Evolutionary conservation across 371 early-diverging fungal genomes (phyloP).

Genomic region (Saksenaea oblongispora): DNA sequence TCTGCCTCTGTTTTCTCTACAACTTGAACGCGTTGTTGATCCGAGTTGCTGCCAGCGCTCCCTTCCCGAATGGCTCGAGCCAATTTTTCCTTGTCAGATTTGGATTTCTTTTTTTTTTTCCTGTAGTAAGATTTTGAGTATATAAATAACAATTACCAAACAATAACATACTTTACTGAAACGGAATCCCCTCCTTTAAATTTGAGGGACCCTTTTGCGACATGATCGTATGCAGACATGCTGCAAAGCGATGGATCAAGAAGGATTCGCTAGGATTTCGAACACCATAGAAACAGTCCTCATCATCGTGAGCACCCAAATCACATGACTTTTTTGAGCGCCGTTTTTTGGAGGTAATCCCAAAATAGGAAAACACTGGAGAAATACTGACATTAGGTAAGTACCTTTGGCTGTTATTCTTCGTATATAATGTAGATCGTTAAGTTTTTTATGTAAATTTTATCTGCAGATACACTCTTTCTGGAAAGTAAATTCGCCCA

Average conservation of each 20-base stretch:
- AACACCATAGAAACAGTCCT: too few species aligned
- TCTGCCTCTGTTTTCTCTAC: slow-evolving; percentile 65
- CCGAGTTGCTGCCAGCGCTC: slow-evolving; percentile 17
- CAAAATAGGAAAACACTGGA: too few species aligned
- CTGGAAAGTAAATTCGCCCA: slow-evolving; percentile 11
- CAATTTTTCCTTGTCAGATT: slow-evolving; percentile 49
- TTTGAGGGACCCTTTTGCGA: slow-evolving; percentile 58
- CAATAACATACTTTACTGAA: slow-evolving; percentile 48
- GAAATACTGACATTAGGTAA: too few species aligned
- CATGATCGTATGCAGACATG: slow-evolving; percentile 58
- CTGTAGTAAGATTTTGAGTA: slow-evolving; percentile 8
- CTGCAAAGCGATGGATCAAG: background rate
- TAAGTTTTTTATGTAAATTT: too few species aligned
- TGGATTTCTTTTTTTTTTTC: slow-evolving; percentile 59
- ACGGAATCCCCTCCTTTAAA: slow-evolving; percentile 58
- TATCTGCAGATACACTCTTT: too few species aligned
- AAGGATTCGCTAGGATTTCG: background rate
- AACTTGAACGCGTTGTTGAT: slow-evolving; percentile 20
- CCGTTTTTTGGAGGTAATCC: too few species aligned
- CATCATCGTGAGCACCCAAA: too few species aligned
- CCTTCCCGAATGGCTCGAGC: slow-evolving; percentile 41
- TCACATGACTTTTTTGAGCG: too few species aligned
- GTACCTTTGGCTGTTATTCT: too few species aligned
- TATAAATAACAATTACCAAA: background rate
- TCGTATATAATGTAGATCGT: too few species aligned